Base-by-base conservation (phyloP, 1,284 basidiomycete genomes). In the Inonotus hispidus region DNA sequence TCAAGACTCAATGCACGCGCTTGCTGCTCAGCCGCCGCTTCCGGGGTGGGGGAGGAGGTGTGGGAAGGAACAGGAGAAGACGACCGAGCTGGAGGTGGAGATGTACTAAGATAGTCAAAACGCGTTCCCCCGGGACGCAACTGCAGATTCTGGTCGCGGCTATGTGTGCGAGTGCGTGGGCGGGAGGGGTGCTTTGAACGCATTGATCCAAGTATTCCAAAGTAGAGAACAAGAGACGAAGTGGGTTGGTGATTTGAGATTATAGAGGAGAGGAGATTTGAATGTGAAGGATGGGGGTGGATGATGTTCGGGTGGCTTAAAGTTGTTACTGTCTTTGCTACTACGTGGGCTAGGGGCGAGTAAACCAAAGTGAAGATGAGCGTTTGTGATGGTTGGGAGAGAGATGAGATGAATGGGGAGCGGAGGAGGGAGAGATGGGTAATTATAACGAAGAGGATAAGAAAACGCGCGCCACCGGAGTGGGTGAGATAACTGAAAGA, bases 121-220 rank as follows among this genome's bases (percentile, higher is more conserved):
- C 87, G 86, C 66, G 84, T 85, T 41, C 86, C 86, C 87, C 87
- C 89, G 58, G 80, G 69, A 61, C 82, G 77, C 47, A 16, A 25
- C 14, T 45, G 45, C 0, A 57, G 54, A 21, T 21, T 16, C n/a
- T 55, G 39, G 6, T 61, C 60, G 53, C 46, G 53, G 19, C 53
- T 52, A 38, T 52, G 50, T 35, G 50, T 52, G 50, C 50, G 50
- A 52, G 50, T 52, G n/a, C 60, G 55, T 7, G 56, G 21, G 32
- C 60, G 55, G 2, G 54, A 43, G 29, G 54, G 21, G 14, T 46
- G n/a, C 25, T 58, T 58, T 49, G 43, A 43, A 32, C 45, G 54
- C 58, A 54, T 60, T 25, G 25, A 52, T 23, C 50, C 50, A 52
- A 50, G 27, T 50, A 50, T 50, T 50, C 11, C 49, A 14, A 25